A percentile compares a stretch with the other conserved stretches of the same genome.
These are phyloP conservation scores for Monilinia laxa DNA, from an alignment of 2,329 filamentous ascomycete genomes.

Conservation along the genomic window DNA sequence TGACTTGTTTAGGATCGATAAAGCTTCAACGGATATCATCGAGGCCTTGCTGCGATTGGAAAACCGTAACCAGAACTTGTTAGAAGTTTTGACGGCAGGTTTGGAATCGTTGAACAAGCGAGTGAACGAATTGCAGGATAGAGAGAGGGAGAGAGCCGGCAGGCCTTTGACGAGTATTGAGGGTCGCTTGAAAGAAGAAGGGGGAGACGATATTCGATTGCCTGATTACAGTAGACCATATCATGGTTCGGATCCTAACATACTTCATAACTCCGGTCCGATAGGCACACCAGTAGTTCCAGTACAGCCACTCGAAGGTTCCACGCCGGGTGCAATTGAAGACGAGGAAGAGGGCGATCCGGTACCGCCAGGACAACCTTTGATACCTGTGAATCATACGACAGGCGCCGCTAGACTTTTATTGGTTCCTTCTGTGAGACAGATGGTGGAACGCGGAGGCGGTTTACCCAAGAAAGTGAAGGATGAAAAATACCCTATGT, in stretches of 20 bases:
- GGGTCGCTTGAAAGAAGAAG: constrained; percentile 8
- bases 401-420: constrained; percentile 85
- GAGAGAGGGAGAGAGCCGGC: background rate
- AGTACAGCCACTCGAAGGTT: constrained; percentile 11
- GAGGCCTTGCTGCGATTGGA: constrained; percentile 44
- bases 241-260: constrained; percentile 4
- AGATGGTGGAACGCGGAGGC: constrained; percentile 53
- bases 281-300: background rate
- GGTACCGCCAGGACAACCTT: constrained; percentile 59
- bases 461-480: constrained; percentile 49
- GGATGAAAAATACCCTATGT: constrained; percentile 71
- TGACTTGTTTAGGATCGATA: constrained; percentile 48
- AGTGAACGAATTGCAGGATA: constrained; percentile 14
- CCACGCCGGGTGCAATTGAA: constrained; percentile 11
- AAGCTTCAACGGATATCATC: constrained; percentile 59
- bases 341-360: constrained; percentile 48
- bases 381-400: constrained; percentile 82
- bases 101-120: constrained; percentile 25
- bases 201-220: constrained; percentile 11
- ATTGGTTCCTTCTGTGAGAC: constrained; percentile 66
- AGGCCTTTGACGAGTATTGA: constrained; percentile 8
- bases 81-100: constrained; percentile 21
- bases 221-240: background rate
- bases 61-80: constrained; percentile 13
- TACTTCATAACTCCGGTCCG: background rate